Evolutionary conservation across 495 filamentous ascomycete genomes (phyloP).

Genomic region (Penicillium robsamsonii): DNA sequence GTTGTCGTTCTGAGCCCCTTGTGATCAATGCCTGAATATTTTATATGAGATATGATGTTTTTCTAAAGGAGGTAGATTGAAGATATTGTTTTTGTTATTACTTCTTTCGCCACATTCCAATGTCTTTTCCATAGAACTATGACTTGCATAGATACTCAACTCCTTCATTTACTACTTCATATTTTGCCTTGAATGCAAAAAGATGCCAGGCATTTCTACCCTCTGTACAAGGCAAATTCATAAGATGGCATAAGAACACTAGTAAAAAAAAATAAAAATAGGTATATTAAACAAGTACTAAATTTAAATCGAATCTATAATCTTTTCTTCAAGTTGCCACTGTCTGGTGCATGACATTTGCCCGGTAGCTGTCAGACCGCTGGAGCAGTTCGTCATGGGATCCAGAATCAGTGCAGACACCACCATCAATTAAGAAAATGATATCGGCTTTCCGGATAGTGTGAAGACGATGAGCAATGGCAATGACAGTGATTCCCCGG

Average conservation of each 20-base stretch:
- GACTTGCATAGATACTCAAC: background rate
- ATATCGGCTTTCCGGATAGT: constrained; percentile 74
- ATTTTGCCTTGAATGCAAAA: too few relatives aligned
- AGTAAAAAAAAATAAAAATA: background rate
- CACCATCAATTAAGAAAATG: constrained; percentile 74
- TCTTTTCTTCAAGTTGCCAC: constrained; percentile 29
- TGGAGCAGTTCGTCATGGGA: constrained; percentile 65
- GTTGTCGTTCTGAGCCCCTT: constrained; percentile 5
- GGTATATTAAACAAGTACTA: constrained; percentile 7
- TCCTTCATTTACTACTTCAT: too few relatives aligned
- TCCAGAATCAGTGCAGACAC: constrained; percentile 63
- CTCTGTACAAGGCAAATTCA: background rate
- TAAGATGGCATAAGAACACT: background rate
- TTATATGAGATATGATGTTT: background rate
- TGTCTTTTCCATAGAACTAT: background rate
- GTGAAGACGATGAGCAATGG: constrained; percentile 73
- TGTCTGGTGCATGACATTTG: constrained; percentile 50
- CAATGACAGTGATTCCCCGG: constrained; percentile 72
- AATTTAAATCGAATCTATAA: constrained; percentile 8
- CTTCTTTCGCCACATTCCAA: background rate
- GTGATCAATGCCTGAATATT: constrained; percentile 9
- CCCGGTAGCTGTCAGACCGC: constrained; percentile 56
- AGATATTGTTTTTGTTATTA: background rate
- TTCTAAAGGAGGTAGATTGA: constrained; percentile 3
- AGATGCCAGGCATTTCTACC: too few relatives aligned